Evolutionary conservation across 2,329 filamentous ascomycete genomes (phyloP), one percentile per base, ranked within the genome.

Genomic region (Colletotrichum camelliae): DNA sequence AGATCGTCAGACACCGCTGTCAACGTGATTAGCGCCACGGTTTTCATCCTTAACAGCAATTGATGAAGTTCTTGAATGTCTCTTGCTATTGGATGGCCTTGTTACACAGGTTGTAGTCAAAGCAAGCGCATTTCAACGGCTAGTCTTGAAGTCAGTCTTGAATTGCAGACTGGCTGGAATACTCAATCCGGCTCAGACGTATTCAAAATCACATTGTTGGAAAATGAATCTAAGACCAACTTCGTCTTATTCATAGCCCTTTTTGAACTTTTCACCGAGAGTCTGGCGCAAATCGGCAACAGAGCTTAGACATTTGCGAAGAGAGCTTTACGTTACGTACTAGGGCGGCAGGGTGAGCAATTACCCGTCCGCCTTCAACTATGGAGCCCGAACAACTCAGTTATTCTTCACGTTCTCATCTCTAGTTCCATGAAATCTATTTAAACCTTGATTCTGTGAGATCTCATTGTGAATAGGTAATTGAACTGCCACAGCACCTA

Each of bases 261-360:
- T 4, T 21, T 0, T 1, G n/a, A 6, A 52, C 12, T 0, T 52
- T 21, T 24, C 6, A 0, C n/a, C n/a, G 18, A 52, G n/a, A 21
- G n/a, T 52, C 39, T 52, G 2, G 5, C 4, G 0, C 12, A 52
- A 52, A 10, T 52, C 43, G 1, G 10, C 43, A 52, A 52, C 1
- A 21, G n/a, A 52, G 2, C 1, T 21, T 52, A 4, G 43, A 52
- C n/a, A 52, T 12, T 4, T 12, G 31, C 31, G 9, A 12, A 12
- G 31, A 33, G 31, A 33, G 31, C 31, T 33, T 33, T 33, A 33
- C 31, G 9, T 10, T 33, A 33, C 10, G 9, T 33, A 10, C 10
- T 4, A 9, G 31, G 10, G 31, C 10, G 9, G 7, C 10, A 33
- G 10, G 31, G 31, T 33, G 7, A 9, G 31, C 31, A 9, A 33